Evolutionary conservation across 78 protist species (phyloP), one percentile per base, ranked within the genome.

Genomic region (Dictyostelium firmibasis): DNA sequence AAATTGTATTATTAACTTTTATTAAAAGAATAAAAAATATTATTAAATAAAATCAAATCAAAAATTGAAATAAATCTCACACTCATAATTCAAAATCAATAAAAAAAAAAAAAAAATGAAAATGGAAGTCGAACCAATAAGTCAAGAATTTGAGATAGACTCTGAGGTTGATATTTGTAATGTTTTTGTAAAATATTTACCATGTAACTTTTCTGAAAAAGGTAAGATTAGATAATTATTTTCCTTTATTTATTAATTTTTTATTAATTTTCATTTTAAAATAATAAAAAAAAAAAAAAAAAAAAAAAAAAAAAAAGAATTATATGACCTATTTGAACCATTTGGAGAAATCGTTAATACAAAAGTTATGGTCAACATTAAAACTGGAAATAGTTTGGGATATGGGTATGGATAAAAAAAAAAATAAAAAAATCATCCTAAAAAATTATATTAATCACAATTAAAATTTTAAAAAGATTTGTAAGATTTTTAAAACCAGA

Each of bases 141-240:
- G 57, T 25, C 64, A 38, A 78, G 38, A 29, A 74, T 77, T 77
- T 77, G 83, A 81, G 43, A 14, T 20, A 20, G 83, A 38, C 3
- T 33, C 43, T 14, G 84, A 75, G 14, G 93, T 86, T 29, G 93
- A 86, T 86, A 41, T 57, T 20, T 86, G 93, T 33, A 86, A 86
- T 86, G 93, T 86, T 44, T 86, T 86, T 86, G 93, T 86, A n/a
- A 86, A 86, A 78, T 86, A 67, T 41, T 23, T 86, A 41, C 93
- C 93, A 86, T 78, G 93, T n/a, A 83, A 86, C 33, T 86, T 29
- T 60, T 77, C 93, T 38, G 93, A 86, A 78, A 86, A 77, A 62
- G 93, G 93, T 86, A 77, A 25, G 18, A 50, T 16, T 16, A 57
- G 0, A 20, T 0, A 57, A 57, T 2, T 16, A 57, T 14, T 57